These are phyloP conservation scores for Leishmania major DNA, from an alignment of 208 protist genomes.

Conservation along the genomic window DNA sequence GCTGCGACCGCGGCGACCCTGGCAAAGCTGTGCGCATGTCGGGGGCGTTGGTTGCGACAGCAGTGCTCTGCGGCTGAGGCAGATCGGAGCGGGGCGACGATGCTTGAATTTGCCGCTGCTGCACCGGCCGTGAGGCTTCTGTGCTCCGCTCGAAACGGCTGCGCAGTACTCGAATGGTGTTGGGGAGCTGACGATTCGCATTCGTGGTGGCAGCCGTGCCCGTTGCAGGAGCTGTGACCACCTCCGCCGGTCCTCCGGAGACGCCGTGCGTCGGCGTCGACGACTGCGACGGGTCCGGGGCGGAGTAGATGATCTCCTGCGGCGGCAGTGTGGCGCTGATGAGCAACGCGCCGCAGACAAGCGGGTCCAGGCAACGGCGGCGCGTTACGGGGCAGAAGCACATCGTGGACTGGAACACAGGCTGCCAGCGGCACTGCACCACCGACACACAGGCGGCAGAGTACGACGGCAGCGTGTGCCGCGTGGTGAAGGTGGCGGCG, in stretches of 20 bases:
- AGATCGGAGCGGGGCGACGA: neutral
- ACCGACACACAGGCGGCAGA: slow-evolving; percentile 17
- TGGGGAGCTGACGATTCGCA: slow-evolving; percentile 12
- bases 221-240: neutral
- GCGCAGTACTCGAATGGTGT: slow-evolving; percentile 26
- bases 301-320: slow-evolving; percentile 11
- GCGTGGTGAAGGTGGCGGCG: slow-evolving; percentile 23
- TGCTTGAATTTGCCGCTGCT: slow-evolving; percentile 7
- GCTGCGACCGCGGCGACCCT: neutral
- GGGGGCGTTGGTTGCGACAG: neutral
- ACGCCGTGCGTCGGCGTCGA: neutral
- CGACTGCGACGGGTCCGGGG: neutral
- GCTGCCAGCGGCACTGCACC: slow-evolving; percentile 45
- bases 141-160: slow-evolving; percentile 22
- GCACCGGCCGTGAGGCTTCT: neutral
- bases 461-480: slow-evolving; percentile 2
- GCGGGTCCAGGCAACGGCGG: slow-evolving; percentile 72
- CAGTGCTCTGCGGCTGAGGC: neutral
- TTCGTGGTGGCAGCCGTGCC: neutral
- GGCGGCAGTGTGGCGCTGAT: slow-evolving; percentile 7
- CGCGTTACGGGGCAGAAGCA: slow-evolving; percentile 83
- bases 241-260: neutral
- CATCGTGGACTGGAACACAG: slow-evolving; percentile 71
- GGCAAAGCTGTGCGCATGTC: neutral
- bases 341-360: slow-evolving; percentile 47